Conservation (phyloP, 805 yeast genomes). For the Maudiozyma pseudohumilis region DNA sequence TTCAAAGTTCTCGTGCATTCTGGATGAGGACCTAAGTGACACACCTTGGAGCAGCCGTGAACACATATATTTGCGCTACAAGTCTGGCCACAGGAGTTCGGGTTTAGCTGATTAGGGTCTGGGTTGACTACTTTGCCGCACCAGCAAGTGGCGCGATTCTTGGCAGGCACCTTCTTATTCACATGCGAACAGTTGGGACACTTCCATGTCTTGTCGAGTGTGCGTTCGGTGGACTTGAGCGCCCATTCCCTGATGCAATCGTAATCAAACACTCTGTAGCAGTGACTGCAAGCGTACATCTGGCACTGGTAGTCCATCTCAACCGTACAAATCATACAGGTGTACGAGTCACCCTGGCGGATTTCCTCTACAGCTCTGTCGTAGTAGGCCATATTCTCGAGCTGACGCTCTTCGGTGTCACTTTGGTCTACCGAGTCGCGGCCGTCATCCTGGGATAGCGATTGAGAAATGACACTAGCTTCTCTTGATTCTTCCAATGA, state of each 20-base stretch:
- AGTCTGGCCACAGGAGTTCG: conserved; percentile 84
- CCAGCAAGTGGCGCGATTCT: conserved; percentile 56
- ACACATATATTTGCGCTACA: conserved; percentile 57
- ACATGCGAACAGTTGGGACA: conserved; percentile 61
- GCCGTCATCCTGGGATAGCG: too few relatives aligned
- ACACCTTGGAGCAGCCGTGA: conserved; percentile 63
- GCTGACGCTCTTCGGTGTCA: conserved; percentile 7
- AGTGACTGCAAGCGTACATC: conserved; percentile 70
- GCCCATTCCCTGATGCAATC: conserved; percentile 88
- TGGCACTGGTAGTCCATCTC: conserved; percentile 57
- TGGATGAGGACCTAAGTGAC: conserved; percentile 89
- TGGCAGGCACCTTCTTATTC: conserved; percentile 43
- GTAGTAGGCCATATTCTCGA: conserved; percentile 20
- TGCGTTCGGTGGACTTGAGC: conserved; percentile 56
- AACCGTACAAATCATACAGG: conserved; percentile 81
- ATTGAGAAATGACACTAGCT: too few relatives aligned
- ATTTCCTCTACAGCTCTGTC: conserved; percentile 27
- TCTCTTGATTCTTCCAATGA: too few relatives aligned
- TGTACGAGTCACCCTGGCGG: conserved; percentile 48
- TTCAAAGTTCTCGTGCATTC: conserved; percentile 67
- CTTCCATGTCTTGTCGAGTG: conserved; percentile 56
- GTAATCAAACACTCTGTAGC: conserved; percentile 78
- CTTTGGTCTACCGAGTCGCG: too few relatives aligned
- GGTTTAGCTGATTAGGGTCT: conserved; percentile 42
- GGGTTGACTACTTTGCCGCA: conserved; percentile 76